Percentiles rank a stretch among this genome's conserved stretches.
phyloP scores from a whole-genome alignment of 805 yeast species.

The Teunomyces funiuensis region DNA sequence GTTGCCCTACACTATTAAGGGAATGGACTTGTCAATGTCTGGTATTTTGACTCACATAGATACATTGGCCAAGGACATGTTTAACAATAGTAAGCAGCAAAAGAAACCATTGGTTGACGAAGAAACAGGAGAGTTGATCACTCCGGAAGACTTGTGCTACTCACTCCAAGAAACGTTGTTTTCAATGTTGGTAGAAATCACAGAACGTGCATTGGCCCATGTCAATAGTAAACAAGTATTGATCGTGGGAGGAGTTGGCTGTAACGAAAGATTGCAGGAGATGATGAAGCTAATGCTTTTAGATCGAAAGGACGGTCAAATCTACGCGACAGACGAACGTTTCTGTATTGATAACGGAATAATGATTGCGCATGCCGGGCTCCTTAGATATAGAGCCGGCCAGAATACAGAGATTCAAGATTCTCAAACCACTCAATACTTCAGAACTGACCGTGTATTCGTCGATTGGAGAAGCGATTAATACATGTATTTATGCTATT shows the following conservation, averaged over 20 bases:
- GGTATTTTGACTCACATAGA: conserved; percentile 90
- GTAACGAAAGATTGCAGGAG: conserved; percentile 84
- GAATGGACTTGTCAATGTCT: conserved; percentile 97
- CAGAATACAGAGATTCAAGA: conserved; percentile 56
- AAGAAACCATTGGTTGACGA: conserved; percentile 37
- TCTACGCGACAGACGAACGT: conserved; percentile 93
- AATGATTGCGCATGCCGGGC: conserved; percentile 98
- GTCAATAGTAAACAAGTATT: conserved; percentile 85
- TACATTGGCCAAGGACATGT: conserved; percentile 70
- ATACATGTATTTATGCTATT: neutral
- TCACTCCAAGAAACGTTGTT: conserved; percentile 90
- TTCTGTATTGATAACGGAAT: conserved; percentile 98
- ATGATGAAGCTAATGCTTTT: conserved; percentile 96
- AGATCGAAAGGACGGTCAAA: conserved; percentile 79
- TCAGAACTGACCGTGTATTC: conserved; percentile 90
- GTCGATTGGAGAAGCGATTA: conserved; percentile 82
- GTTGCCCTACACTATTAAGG: conserved; percentile 95
- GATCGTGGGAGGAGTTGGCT: conserved; percentile 98
- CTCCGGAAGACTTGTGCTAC: conserved; percentile 86
- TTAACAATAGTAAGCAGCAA: conserved; percentile 36
- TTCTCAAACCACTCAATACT: conserved; percentile 89
- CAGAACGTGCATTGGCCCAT: conserved; percentile 98
- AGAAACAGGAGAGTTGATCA: conserved; percentile 52
- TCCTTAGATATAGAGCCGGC: conserved; percentile 82
- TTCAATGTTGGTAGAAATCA: conserved; percentile 96